A percentile compares a stretch with the other conserved stretches of the same genome.
These are phyloP conservation scores for Daucus carota DNA, from an alignment of 129 eudicot genomes.

Conservation along the genomic window DNA sequence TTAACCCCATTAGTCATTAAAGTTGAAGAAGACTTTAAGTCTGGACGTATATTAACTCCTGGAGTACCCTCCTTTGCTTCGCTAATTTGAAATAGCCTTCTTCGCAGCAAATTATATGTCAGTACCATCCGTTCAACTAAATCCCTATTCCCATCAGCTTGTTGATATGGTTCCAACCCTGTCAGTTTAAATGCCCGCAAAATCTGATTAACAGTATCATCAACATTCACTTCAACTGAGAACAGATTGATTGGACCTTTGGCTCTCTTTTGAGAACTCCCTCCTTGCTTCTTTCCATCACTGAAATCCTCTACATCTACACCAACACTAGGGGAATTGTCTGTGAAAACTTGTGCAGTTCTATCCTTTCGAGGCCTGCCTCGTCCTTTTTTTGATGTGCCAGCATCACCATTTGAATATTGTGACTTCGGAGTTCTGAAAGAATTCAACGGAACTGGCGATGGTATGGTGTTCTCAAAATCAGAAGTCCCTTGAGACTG, in stretches of 20 bases:
- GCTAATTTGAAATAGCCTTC: slow-evolving; percentile 48
- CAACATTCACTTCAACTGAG: slow-evolving; percentile 25
- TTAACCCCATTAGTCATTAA: slow-evolving; percentile 58
- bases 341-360: slow-evolving; percentile 27
- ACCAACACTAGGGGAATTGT: slow-evolving; percentile 30
- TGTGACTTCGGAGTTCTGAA: slow-evolving; percentile 39
- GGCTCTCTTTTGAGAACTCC: slow-evolving; percentile 19
- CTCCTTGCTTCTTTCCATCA: slow-evolving; percentile 25
- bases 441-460: slow-evolving; percentile 60
- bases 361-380: slow-evolving; percentile 6
- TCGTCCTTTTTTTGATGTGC: slow-evolving; percentile 28
- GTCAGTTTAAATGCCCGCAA: slow-evolving; percentile 31
- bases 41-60: slow-evolving; percentile 45
- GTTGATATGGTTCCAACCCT: slow-evolving; percentile 30
- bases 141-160: slow-evolving; percentile 51
- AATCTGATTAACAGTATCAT: slow-evolving; percentile 19
- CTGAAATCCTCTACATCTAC: slow-evolving; percentile 32
- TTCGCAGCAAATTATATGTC: slow-evolving; percentile 53
- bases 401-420: slow-evolving; percentile 42
- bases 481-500: slow-evolving; percentile 26
- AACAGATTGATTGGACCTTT: slow-evolving; percentile 1
- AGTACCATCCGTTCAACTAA: slow-evolving; percentile 28
- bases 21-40: slow-evolving; percentile 45
- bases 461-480: slow-evolving; percentile 32
- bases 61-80: slow-evolving; percentile 28